phyloP scores from a whole-genome alignment of 768 basidiomycete species.

The Leucogyrophana mollusca region DNA sequence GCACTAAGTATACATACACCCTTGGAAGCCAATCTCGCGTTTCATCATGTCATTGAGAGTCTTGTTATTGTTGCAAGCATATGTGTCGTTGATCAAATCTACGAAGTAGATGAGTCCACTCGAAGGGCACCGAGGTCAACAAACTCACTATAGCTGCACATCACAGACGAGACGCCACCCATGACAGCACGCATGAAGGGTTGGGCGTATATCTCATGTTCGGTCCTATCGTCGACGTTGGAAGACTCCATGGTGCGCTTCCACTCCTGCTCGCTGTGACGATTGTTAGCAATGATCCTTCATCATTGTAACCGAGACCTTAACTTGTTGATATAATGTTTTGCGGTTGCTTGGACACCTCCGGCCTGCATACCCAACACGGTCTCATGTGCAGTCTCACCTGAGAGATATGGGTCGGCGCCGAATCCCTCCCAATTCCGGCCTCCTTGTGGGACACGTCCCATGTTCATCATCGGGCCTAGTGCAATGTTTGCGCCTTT shows the following conservation, averaged over 20 bases:
- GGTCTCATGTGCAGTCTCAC: conserved; percentile 54
- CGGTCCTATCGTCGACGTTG: conserved; percentile 75
- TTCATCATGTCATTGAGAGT: conserved; percentile 34
- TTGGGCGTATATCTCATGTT: conserved; percentile 71
- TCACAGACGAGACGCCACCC: conserved; percentile 69
- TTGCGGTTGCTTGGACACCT: conserved; percentile 56
- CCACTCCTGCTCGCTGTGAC: conserved; percentile 65
- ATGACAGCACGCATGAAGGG: conserved; percentile 68
- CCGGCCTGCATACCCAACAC: conserved; percentile 49
- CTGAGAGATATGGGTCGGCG: conserved; percentile 77
- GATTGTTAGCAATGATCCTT: not conserved
- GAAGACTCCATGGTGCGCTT: conserved; percentile 53
- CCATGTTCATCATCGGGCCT: conserved; percentile 79
- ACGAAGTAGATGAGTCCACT: conserved; percentile 16
- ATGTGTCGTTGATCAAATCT: conserved; percentile 18
- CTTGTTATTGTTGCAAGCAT: conserved; percentile 27
- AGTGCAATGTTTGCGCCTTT: conserved; percentile 80
- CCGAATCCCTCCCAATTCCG: conserved; percentile 90
- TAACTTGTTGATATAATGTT: conserved; percentile 71
- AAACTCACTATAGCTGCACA: conserved; percentile 71
- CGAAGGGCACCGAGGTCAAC: not conserved
- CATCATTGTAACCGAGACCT: conserved; percentile 14
- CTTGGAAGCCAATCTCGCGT: conserved; percentile 41
- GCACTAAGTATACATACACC: conserved; percentile 31
- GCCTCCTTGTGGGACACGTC: conserved; percentile 64